phyloP scores from a whole-genome alignment of 1,284 basidiomycete genomes.

The Puccinia brachypodii region DNA sequence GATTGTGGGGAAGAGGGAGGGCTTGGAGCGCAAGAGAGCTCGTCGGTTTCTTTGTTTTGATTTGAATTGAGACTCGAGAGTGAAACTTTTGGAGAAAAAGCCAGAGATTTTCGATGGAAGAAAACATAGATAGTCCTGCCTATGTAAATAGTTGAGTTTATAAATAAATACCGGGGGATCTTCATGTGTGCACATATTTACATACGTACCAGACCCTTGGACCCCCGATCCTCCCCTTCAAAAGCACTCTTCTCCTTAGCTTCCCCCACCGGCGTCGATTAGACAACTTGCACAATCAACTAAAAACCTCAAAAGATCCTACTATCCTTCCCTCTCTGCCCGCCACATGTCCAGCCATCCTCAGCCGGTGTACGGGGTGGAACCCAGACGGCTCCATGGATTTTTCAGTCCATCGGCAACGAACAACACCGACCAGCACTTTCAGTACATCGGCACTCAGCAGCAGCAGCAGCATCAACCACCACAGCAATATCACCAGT shows the following conservation, averaged over 20 bases:
- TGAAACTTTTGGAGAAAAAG: background rate
- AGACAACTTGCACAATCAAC: background rate
- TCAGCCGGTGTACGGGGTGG: background rate
- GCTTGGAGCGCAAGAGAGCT: background rate
- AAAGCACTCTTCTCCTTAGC: background rate
- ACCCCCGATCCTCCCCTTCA: background rate
- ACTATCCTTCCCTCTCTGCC: too few species aligned
- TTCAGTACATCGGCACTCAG: background rate
- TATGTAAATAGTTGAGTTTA: background rate
- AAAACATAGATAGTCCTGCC: background rate
- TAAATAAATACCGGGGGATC: background rate
- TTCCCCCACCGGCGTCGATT: background rate
- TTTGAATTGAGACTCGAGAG: background rate
- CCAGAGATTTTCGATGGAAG: background rate
- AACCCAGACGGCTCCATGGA: background rate
- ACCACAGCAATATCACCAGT: background rate
- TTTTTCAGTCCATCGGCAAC: background rate
- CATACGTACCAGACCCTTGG: background rate
- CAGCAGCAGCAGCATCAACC: background rate
- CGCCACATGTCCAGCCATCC: slow-evolving; percentile 7
- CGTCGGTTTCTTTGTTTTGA: too few species aligned
- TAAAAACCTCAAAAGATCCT: too few species aligned
- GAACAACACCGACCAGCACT: background rate
- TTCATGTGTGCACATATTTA: background rate
- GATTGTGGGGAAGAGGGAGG: background rate